These are phyloP conservation scores for Solanum hybrid DNA, from an alignment of 305 asterid genomes.

Conservation along the genomic window DNA sequence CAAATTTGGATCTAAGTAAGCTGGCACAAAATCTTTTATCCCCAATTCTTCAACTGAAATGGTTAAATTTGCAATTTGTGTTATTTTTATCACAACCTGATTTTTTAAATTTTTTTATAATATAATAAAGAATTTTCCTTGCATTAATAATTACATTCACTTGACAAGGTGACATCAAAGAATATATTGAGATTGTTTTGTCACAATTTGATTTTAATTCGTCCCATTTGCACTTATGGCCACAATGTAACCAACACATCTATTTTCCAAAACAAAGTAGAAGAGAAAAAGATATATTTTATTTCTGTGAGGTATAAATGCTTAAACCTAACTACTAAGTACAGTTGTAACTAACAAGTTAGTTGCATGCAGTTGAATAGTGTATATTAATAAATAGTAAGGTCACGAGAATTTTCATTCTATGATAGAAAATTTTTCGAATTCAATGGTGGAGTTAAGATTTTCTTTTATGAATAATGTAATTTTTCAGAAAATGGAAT, in stretches of 20 bases:
- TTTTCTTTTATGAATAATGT: not conserved
- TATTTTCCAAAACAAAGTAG: not conserved
- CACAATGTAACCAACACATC: not conserved
- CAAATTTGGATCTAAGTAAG: conserved; percentile 44
- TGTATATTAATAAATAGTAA: not conserved
- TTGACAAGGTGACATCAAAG: not conserved
- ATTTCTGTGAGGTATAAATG: not conserved
- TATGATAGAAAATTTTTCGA: not conserved
- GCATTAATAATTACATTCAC: not conserved
- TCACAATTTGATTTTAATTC: not conserved
- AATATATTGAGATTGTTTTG: not conserved
- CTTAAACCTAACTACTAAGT: not conserved
- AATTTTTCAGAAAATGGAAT: not conserved
- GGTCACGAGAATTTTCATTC: not conserved
- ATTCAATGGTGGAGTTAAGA: not conserved
- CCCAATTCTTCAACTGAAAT: conserved; percentile 52
- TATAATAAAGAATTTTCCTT: not conserved
- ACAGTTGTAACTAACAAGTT: not conserved
- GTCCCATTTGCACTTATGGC: not conserved
- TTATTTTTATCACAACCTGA: not conserved
- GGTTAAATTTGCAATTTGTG: not conserved
- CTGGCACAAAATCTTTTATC: conserved; percentile 35
- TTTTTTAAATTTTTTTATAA: not conserved
- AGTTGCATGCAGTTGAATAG: not conserved
- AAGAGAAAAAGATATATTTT: not conserved